A percentile compares a stretch with the other conserved stretches of the same genome.
Evolutionary conservation across 2,329 filamentous ascomycete genomes (phyloP).

Genomic region (Sporothrix dimorphospora): DNA sequence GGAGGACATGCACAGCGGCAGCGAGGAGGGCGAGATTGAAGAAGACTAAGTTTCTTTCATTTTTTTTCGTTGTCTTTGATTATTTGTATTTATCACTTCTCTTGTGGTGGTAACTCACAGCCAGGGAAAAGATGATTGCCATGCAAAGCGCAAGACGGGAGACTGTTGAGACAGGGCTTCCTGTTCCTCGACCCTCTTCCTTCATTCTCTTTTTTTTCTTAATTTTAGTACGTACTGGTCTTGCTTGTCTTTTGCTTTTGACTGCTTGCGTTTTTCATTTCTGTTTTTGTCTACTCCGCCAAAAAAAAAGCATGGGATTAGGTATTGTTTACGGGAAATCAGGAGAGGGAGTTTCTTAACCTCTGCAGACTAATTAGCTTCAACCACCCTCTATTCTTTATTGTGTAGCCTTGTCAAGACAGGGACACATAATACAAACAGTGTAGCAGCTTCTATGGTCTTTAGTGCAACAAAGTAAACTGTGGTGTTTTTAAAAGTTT

Average conservation of each 20-base stretch:
- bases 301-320: neutral
- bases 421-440: neutral
- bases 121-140: neutral
- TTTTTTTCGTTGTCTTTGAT: neutral
- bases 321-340: neutral
- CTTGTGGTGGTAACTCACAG: conserved; percentile 15
- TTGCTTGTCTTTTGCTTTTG: conserved; percentile 7
- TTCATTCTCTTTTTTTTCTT: neutral
- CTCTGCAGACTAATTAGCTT: neutral
- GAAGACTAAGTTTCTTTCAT: conserved; percentile 58
- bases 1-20: conserved; percentile 75
- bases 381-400: neutral
- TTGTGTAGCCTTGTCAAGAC: neutral
- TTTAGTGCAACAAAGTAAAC: neutral
- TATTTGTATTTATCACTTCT: neutral
- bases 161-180: too few relatives aligned
- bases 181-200: neutral
- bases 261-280: neutral
- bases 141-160: neutral
- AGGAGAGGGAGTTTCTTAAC: neutral
- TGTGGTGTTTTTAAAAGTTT: neutral
- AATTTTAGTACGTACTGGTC: conserved; percentile 42
- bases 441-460: neutral
- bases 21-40: conserved; percentile 97
- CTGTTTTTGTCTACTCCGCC: neutral